Conservation (phyloP, 1,284 basidiomycete species). For the Ustilago bromivora region DNA sequence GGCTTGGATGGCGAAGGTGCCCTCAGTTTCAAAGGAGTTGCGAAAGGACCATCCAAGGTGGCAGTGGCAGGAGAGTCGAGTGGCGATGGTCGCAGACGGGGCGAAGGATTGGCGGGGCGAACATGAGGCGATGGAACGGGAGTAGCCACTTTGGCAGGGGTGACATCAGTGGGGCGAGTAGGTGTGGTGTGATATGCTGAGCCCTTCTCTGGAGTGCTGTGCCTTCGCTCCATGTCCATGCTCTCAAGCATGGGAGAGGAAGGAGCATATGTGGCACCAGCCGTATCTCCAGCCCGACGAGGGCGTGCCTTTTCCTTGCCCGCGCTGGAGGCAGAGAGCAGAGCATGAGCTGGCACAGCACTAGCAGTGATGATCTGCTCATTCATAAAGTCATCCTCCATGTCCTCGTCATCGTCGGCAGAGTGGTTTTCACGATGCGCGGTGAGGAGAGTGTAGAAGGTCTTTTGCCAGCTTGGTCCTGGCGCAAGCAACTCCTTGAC, state of each 20-base stretch:
- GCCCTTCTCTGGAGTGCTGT: constrained; percentile 50
- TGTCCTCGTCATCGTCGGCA: constrained; percentile 65
- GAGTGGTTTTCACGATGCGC: constrained; percentile 67
- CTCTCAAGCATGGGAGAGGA: constrained; percentile 40
- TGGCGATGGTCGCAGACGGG: constrained; percentile 33
- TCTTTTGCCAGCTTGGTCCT: constrained; percentile 68
- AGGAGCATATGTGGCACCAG: constrained; percentile 31
- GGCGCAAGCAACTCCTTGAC: constrained; percentile 53
- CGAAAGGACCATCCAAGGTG: constrained; percentile 16
- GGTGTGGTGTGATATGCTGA: constrained; percentile 36
- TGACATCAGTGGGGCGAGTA: constrained; percentile 19
- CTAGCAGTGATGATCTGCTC: constrained; percentile 42
- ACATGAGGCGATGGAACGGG: constrained; percentile 30
- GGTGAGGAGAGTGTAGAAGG: constrained; percentile 67
- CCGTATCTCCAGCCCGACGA: constrained; percentile 31
- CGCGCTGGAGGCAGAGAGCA: constrained; percentile 28
- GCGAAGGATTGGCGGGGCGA: constrained; percentile 45
- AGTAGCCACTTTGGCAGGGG: constrained; percentile 26
- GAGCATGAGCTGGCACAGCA: constrained; percentile 32
- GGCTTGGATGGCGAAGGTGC: constrained; percentile 18
- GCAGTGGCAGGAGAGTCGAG: constrained; percentile 34
- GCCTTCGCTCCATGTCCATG: constrained; percentile 44
- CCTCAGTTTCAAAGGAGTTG: constrained; percentile 27
- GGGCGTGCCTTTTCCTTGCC: constrained; percentile 47
- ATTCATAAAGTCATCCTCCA: constrained; percentile 49